A percentile compares a stretch with the other conserved stretches of the same genome.
phyloP scores from a whole-genome alignment of 495 filamentous ascomycete genomes.

The Penicillium cinerascens region DNA sequence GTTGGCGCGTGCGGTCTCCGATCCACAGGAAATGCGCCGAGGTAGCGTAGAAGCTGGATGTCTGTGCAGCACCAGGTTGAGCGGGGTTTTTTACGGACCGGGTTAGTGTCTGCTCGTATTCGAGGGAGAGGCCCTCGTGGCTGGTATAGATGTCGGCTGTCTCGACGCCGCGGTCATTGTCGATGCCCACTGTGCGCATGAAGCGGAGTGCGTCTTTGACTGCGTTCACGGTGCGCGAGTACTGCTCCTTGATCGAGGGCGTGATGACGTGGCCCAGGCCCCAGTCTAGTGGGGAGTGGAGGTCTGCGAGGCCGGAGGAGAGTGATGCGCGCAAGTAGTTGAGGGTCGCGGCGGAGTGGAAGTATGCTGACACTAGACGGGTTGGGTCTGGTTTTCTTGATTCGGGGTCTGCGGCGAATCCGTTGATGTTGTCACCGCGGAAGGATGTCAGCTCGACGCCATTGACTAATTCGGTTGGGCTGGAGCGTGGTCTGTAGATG shows the following conservation, averaged over 20 bases:
- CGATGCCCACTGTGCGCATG: conserved; percentile 92
- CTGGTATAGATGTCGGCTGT: conserved; percentile 96
- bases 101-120: conserved; percentile 89
- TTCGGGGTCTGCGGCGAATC: conserved; percentile 58
- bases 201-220: conserved; percentile 90
- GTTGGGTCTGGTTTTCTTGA: conserved; percentile 76
- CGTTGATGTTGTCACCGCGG: conserved; percentile 93
- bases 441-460: conserved; percentile 84
- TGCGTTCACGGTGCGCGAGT: conserved; percentile 74
- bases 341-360: conserved; percentile 87
- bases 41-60: conserved; percentile 67
- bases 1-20: conserved; percentile 89
- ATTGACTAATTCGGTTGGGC: conserved; percentile 76
- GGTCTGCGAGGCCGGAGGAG: conserved; percentile 84
- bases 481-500: conserved; percentile 65
- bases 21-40: conserved; percentile 99
- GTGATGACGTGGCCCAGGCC: conserved; percentile 89
- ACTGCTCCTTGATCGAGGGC: conserved; percentile 75
- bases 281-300: conserved; percentile 94
- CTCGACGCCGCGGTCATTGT: conserved; percentile 75
- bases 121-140: conserved; percentile 90
- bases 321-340: conserved; percentile 87
- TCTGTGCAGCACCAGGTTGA: background rate
- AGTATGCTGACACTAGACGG: conserved; percentile 86
- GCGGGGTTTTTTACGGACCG: conserved; percentile 66